phyloP scores from a whole-genome alignment of 768 basidiomycete genomes.

The Pleurotus tuber-regium region DNA sequence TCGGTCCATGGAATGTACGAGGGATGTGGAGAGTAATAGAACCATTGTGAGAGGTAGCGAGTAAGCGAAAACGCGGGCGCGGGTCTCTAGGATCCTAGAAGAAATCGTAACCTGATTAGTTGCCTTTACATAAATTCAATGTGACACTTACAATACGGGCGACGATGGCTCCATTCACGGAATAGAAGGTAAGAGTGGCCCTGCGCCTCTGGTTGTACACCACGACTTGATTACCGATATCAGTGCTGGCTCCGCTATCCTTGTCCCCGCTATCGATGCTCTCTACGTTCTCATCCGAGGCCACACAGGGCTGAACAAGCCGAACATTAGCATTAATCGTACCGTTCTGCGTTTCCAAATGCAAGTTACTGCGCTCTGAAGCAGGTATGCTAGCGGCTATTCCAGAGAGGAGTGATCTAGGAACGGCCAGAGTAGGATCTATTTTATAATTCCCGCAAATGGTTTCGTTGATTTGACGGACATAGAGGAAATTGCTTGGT shows the following conservation, averaged over 20 bases:
- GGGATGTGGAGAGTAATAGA: constrained; percentile 32
- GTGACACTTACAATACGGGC: constrained; percentile 20
- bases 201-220: constrained; percentile 13
- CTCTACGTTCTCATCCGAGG: no score
- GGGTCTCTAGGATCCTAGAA: constrained; percentile 15
- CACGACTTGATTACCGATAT: constrained; percentile 1
- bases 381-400: constrained; percentile 32
- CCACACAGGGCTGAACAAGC: no score
- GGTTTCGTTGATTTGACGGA: constrained; percentile 25
- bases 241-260: no score
- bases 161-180: constrained; percentile 26
- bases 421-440: constrained; percentile 39
- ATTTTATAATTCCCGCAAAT: constrained; percentile 38
- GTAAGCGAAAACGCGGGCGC: constrained; percentile 23
- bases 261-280: no score
- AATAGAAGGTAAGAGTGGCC: constrained; percentile 15
- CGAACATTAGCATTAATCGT: constrained; percentile 38
- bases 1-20: constrained; percentile 36
- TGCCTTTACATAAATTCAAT: no score
- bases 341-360: constrained; percentile 30
- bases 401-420: constrained; percentile 35
- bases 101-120: constrained; percentile 3
- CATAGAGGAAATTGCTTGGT: constrained; percentile 32
- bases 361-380: constrained; percentile 36
- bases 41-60: constrained; percentile 24